Conservation (phyloP, 306 rosid genomes). For the Rosa persica region DNA sequence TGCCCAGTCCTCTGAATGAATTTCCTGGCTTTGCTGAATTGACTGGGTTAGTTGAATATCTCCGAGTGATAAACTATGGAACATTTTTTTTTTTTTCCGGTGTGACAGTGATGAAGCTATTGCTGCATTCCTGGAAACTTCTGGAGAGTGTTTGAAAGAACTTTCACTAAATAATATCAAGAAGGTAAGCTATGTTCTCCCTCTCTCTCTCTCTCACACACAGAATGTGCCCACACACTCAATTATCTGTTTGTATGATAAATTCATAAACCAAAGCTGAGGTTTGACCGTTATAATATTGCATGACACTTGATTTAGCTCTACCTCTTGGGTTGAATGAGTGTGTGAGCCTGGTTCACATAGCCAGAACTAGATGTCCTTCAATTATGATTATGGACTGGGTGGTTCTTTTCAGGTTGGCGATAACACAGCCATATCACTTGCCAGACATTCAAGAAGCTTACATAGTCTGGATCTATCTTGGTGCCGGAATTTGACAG, state of each 20-base stretch:
- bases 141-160: conserved; percentile 56
- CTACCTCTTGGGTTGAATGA: conserved; percentile 8
- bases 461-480: conserved; percentile 78
- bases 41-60: conserved; percentile 2
- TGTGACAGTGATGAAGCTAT: conserved; percentile 72
- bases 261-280: conserved; percentile 14
- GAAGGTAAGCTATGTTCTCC: conserved; percentile 43
- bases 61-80: conserved; percentile 13
- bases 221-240: background rate
- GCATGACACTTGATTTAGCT: conserved; percentile 11
- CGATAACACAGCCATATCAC: conserved; percentile 54
- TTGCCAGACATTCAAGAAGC: conserved; percentile 45
- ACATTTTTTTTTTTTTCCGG: conserved; percentile 13
- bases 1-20: background rate
- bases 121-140: conserved; percentile 71
- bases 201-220: conserved; percentile 13
- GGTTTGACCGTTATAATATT: background rate
- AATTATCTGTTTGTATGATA: background rate
- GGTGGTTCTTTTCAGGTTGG: conserved; percentile 57
- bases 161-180: conserved; percentile 70
- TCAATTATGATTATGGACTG: conserved; percentile 21
- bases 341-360: conserved; percentile 1
- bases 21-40: conserved; percentile 16
- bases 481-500: conserved; percentile 74
- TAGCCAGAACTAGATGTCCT: conserved; percentile 12